Evolutionary conservation across 108 stramenopile species (phyloP).

Genomic region (Pelagomonas calceolata): DNA sequence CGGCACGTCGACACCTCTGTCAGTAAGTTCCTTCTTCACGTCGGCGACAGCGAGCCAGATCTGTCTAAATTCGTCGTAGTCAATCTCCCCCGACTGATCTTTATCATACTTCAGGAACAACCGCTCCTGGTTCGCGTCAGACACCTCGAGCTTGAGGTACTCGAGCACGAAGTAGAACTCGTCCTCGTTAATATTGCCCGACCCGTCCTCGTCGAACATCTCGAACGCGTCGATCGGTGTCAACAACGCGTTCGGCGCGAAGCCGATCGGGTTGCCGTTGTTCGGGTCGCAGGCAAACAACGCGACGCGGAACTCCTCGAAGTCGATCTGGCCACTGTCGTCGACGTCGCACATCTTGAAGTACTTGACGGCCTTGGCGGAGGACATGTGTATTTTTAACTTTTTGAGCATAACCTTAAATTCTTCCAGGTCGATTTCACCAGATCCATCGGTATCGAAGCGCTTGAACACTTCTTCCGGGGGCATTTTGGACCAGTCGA

Average conservation of each 20-base stretch:
- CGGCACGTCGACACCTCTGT: slow-evolving; percentile 42
- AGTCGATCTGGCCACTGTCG: slow-evolving; percentile 37
- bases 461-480: slow-evolving; percentile 36
- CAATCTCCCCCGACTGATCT: slow-evolving; percentile 36
- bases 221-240: slow-evolving; percentile 50
- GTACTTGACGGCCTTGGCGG: slow-evolving; percentile 40
- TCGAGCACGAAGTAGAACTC: slow-evolving; percentile 54
- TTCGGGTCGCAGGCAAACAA: slow-evolving; percentile 43
- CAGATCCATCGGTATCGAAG: slow-evolving; percentile 38
- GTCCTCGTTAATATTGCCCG: slow-evolving; percentile 51
- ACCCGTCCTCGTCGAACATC: slow-evolving; percentile 54
- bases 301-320: slow-evolving; percentile 53
- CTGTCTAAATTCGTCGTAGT: slow-evolving; percentile 52
- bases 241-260: slow-evolving; percentile 31
- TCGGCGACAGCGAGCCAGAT: slow-evolving; percentile 35
- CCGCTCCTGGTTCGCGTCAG: slow-evolving; percentile 35
- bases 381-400: slow-evolving; percentile 32
- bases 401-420: slow-evolving; percentile 40
- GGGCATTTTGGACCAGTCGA: slow-evolving; percentile 12
- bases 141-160: slow-evolving; percentile 38
- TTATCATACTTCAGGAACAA: slow-evolving; percentile 47
- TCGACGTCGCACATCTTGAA: slow-evolving; percentile 43
- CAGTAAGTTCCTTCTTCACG: slow-evolving; percentile 41
- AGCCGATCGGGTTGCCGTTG: slow-evolving; percentile 42
- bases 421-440: slow-evolving; percentile 43